Percentiles rank a stretch among this genome's conserved stretches.
Conservation (phyloP, 495 filamentous ascomycete species). For the Friedmanniomyces endolithicus region DNA sequence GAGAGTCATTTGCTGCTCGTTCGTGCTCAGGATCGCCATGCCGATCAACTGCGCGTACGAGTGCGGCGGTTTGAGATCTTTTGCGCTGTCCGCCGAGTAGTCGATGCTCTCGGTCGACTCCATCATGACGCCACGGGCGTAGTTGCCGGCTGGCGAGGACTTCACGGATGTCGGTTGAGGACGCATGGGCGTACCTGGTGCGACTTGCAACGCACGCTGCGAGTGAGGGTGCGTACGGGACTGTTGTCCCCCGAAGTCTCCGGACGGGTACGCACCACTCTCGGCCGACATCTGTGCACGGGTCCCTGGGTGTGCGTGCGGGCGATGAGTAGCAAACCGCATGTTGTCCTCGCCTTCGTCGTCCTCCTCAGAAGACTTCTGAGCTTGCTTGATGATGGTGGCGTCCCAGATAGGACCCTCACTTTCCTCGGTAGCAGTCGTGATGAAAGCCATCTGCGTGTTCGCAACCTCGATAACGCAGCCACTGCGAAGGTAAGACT, state of each 20-base stretch:
- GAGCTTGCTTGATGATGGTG: slow-evolving; percentile 20
- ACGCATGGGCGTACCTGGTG: slow-evolving; percentile 20
- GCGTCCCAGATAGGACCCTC: slow-evolving; percentile 19
- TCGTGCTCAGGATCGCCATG: slow-evolving; percentile 75
- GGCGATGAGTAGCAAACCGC: slow-evolving; percentile 1
- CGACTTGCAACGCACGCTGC: slow-evolving; percentile 7
- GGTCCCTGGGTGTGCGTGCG: slow-evolving; percentile 5
- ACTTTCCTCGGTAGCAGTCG: slow-evolving; percentile 38
- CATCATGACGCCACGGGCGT: slow-evolving; percentile 57
- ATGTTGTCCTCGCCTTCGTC: slow-evolving; percentile 21
- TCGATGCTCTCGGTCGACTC: slow-evolving; percentile 71
- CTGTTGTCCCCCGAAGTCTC: slow-evolving; percentile 5
- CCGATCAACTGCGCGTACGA: slow-evolving; percentile 97
- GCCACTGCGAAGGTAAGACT: slow-evolving; percentile 59
- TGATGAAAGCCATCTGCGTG: slow-evolving; percentile 95
- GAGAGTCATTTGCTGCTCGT: slow-evolving; percentile 76
- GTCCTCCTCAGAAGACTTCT: slow-evolving; percentile 23
- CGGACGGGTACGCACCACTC: not conserved
- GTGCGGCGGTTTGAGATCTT: slow-evolving; percentile 84
- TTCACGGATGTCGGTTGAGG: slow-evolving; percentile 10
- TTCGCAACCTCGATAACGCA: slow-evolving; percentile 82
- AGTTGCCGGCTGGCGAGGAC: slow-evolving; percentile 26
- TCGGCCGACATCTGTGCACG: slow-evolving; percentile 9
- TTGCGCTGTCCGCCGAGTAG: slow-evolving; percentile 65
- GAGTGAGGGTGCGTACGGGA: slow-evolving; percentile 19